These are phyloP conservation scores for Carex cristatella DNA, from an alignment of 176 grass and related monocot genomes.

Conservation along the genomic window DNA sequence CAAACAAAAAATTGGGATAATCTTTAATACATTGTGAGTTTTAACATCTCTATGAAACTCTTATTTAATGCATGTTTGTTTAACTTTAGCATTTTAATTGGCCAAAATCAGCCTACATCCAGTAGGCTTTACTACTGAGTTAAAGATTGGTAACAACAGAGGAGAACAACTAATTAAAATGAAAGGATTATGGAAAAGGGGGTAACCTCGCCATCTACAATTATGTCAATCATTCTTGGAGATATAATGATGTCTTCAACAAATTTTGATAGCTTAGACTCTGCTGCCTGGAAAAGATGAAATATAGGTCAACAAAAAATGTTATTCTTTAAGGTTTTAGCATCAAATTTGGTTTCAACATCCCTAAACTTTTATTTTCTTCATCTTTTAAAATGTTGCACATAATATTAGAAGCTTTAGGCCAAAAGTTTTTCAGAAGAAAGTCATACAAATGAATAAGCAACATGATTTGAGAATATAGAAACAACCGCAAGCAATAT, in stretches of 20 bases:
- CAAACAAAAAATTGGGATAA: background rate
- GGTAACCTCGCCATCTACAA: conserved; percentile 92
- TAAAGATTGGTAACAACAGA: background rate
- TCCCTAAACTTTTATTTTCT: background rate
- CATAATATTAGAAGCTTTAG: background rate
- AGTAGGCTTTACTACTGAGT: background rate
- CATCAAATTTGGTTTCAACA: background rate
- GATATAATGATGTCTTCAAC: conserved; percentile 96
- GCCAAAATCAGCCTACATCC: background rate
- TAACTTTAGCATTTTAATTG: background rate
- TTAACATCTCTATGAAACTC: background rate
- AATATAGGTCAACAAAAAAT: background rate
- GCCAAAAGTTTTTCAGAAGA: background rate
- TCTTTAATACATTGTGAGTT: background rate
- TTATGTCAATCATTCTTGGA: conserved; percentile 91
- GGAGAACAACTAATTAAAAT: background rate
- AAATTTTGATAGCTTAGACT: conserved; percentile 86
- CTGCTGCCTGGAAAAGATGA: conserved; percentile 59
- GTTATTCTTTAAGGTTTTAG: background rate
- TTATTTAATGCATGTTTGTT: background rate
- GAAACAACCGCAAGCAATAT: background rate
- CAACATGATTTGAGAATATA: background rate
- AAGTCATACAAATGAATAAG: background rate
- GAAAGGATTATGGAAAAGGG: conserved; percentile 11
- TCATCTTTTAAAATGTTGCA: background rate